These are phyloP conservation scores for Lentinula raphanica DNA, from an alignment of 768 basidiomycete species.

Conservation along the genomic window DNA sequence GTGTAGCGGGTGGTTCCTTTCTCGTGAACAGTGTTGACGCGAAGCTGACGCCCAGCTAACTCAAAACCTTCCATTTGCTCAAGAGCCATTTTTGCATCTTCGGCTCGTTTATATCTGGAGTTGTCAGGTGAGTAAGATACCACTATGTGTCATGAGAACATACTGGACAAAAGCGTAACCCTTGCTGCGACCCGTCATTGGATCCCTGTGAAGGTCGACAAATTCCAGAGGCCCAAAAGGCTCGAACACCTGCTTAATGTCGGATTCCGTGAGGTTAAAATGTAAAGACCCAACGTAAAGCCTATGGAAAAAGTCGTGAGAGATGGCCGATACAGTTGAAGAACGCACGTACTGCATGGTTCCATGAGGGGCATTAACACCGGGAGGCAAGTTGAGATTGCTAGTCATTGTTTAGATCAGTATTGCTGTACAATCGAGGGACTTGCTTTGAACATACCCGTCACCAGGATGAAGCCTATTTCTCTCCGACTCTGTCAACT, in stretches of 20 bases:
- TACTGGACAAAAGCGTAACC: constrained; percentile 98
- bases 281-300: constrained; percentile 96
- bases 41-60: constrained; percentile 87
- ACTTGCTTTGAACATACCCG: constrained; percentile 45
- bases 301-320: constrained; percentile 31
- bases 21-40: constrained; percentile 90
- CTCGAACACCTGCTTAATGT: constrained; percentile 98
- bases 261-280: constrained; percentile 94
- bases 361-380: constrained; percentile 74
- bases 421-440: constrained; percentile 9
- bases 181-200: constrained; percentile 91
- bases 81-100: constrained; percentile 93
- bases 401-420: constrained; percentile 34
- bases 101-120: constrained; percentile 76
- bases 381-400: constrained; percentile 79
- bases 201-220: constrained; percentile 95
- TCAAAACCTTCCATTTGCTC: constrained; percentile 99
- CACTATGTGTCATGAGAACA: constrained; percentile 20
- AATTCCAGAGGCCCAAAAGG: constrained; percentile 98
- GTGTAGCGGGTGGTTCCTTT: constrained; percentile 77
- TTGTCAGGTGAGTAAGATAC: neutral
- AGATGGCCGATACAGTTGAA: neutral
- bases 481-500: constrained; percentile 94
- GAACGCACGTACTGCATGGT: constrained; percentile 70
- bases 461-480: constrained; percentile 87